A percentile compares a stretch with the other conserved stretches of the same genome.
These are phyloP conservation scores for Golubevia pallescens DNA, from an alignment of 1,284 basidiomycete genomes.

Conservation along the genomic window DNA sequence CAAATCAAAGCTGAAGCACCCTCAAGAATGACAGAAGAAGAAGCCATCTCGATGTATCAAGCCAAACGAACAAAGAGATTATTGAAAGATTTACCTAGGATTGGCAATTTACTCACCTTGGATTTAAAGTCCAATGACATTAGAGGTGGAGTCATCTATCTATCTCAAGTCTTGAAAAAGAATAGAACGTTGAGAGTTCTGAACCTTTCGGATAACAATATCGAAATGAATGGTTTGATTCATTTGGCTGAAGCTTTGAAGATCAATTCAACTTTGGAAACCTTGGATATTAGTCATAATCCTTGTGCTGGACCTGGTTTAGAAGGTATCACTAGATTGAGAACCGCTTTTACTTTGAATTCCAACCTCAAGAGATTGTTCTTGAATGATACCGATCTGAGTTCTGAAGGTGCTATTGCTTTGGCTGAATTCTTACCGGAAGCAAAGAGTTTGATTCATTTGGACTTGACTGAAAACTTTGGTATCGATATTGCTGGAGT, in stretches of 20 bases:
- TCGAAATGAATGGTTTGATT: conserved; percentile 81
- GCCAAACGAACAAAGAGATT: conserved; percentile 27
- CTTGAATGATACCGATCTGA: conserved; percentile 81
- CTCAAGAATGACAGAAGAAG: conserved; percentile 25
- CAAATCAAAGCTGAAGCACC: conserved; percentile 15
- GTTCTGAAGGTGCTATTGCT: conserved; percentile 86
- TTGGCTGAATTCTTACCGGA: conserved; percentile 96
- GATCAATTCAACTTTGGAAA: conserved; percentile 92
- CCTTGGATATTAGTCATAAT: conserved; percentile 88
- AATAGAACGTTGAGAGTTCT: conserved; percentile 93
- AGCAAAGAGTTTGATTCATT: conserved; percentile 81
- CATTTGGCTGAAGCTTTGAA: conserved; percentile 88
- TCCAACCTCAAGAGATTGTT: conserved; percentile 89
- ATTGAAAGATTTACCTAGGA: conserved; percentile 76
- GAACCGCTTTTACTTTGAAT: conserved; percentile 91
- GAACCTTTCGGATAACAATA: conserved; percentile 90
- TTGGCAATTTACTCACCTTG: conserved; percentile 84
- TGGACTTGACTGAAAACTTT: conserved; percentile 67
- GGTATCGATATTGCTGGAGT: conserved; percentile 85
- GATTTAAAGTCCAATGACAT: conserved; percentile 92
- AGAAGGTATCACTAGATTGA: conserved; percentile 74
- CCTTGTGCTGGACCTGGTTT: conserved; percentile 86
- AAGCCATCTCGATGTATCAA: conserved; percentile 32
- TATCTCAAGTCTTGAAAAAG: conserved; percentile 92
- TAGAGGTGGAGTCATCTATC: conserved; percentile 78